Percentiles rank a stretch among this genome's conserved stretches.
Conservation (phyloP, 768 basidiomycete genomes). For the Naganishia friedmannii region DNA sequence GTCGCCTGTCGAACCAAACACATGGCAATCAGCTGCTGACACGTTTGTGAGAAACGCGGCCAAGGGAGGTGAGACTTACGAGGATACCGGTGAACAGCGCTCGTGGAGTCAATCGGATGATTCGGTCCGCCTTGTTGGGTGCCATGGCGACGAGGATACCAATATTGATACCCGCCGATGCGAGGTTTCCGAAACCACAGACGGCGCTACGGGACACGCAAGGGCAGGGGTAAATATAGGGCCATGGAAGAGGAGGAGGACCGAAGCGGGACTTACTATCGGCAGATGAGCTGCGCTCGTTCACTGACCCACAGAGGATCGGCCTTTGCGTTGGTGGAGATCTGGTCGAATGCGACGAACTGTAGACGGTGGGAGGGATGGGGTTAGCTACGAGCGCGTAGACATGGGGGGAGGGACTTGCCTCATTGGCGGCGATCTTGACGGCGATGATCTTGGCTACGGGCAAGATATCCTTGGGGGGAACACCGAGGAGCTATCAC, state of each 20-base stretch:
- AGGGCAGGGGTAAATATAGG: neutral
- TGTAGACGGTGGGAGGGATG: neutral
- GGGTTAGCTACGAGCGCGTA: neutral
- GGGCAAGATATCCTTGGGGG: slow-evolving; percentile 71
- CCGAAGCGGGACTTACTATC: slow-evolving; percentile 55
- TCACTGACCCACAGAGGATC: slow-evolving; percentile 59
- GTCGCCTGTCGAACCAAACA: slow-evolving; percentile 26
- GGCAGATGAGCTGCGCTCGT: slow-evolving; percentile 70
- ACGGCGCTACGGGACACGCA: slow-evolving; percentile 56
- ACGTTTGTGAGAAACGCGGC: too few species aligned
- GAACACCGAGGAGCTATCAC: slow-evolving; percentile 60
- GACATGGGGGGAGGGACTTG: slow-evolving; percentile 14
- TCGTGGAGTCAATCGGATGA: slow-evolving; percentile 56
- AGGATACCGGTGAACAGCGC: slow-evolving; percentile 39
- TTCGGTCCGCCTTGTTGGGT: slow-evolving; percentile 66
- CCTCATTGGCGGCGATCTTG: slow-evolving; percentile 64
- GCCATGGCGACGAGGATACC: slow-evolving; percentile 71
- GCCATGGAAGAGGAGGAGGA: too few species aligned
- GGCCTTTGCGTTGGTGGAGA: slow-evolving; percentile 58
- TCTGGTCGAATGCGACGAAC: slow-evolving; percentile 36
- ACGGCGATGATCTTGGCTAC: slow-evolving; percentile 78
- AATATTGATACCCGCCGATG: slow-evolving; percentile 75
- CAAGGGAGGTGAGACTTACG: neutral
- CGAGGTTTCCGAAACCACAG: slow-evolving; percentile 79
- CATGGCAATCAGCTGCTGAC: too few species aligned